Percentiles rank a stretch among this genome's conserved stretches.
phyloP scores from a whole-genome alignment of 768 basidiomycete genomes.

The Trametes cinnabarina region DNA sequence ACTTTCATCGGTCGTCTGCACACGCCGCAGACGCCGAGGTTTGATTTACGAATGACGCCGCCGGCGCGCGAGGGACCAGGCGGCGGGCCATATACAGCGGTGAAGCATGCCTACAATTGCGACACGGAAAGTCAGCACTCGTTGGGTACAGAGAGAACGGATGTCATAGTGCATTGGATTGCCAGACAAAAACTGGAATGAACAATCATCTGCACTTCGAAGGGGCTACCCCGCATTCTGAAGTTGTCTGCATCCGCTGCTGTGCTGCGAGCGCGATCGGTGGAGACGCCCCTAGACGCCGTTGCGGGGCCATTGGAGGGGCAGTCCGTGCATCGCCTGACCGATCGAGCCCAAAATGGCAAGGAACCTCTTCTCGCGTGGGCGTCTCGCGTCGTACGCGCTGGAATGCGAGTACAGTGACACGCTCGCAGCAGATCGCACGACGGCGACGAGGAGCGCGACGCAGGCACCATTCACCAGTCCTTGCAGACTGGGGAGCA shows the following conservation, averaged over 20 bases:
- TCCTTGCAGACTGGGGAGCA: not conserved
- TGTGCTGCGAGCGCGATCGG: not conserved
- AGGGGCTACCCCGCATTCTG: no score
- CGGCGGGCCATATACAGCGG: conserved; percentile 91
- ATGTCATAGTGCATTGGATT: no score
- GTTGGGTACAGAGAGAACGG: no score
- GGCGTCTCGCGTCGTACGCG: not conserved
- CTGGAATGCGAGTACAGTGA: not conserved
- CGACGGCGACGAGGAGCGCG: not conserved
- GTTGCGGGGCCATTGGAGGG: not conserved
- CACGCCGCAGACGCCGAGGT: conserved; percentile 94
- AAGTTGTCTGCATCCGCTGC: not conserved
- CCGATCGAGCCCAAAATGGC: not conserved
- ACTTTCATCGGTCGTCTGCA: conserved; percentile 97
- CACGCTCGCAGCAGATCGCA: not conserved
- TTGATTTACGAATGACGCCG: conserved; percentile 49
- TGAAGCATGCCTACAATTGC: conserved; percentile 95
- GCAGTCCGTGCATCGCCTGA: not conserved
- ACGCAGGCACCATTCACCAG: conserved; percentile 3
- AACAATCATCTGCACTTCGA: no score
- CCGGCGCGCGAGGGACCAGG: conserved; percentile 54
- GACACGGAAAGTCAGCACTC: conserved; percentile 3
- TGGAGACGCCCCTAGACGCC: no score
- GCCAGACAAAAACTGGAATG: no score
- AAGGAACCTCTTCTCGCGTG: not conserved